phyloP scores from a whole-genome alignment of 176 grass and related monocot species.

The Zea mays region Zm-B73-REFERENCE-NAM-5.0 NC_050096.1:218262501-218263000 shows the following conservation, averaged over 20 bases:
- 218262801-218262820: slow-evolving; percentile 39
- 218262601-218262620: neutral
- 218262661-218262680: slow-evolving; percentile 44
- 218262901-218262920: neutral
- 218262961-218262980: neutral
- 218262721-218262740: neutral
- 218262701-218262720: neutral
- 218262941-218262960: too few relatives aligned
- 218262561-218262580: neutral
- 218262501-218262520: neutral
- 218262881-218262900: neutral
- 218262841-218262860: neutral
- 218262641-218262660: slow-evolving; percentile 55
- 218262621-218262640: slow-evolving; percentile 32
- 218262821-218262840: slow-evolving; percentile 18
- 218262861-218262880: neutral
- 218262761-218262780: neutral
- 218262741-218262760: slow-evolving; percentile 2
- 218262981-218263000: neutral
- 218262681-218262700: neutral
- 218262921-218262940: neutral
- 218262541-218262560: neutral
- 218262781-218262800: neutral
- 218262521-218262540: neutral
- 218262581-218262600: neutral